Conservation (phyloP, 139 green algal genomes). For the Bryopsis sp. region DNA sequence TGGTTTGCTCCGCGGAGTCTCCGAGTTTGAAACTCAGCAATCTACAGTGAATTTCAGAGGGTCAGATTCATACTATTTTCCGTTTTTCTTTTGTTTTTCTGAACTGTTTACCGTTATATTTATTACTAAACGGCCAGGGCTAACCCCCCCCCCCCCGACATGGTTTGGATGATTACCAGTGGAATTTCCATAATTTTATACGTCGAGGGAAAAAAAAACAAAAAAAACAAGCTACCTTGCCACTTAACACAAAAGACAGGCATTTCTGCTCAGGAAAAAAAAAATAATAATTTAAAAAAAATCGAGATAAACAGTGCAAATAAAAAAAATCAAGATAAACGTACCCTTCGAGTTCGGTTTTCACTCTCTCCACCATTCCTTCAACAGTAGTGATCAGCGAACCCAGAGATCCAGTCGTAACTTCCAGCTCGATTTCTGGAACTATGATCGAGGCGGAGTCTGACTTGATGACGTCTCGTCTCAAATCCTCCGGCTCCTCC, state of each 20-base stretch:
- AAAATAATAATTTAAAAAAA: neutral
- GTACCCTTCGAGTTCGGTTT: no score
- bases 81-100: no score
- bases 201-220: no score
- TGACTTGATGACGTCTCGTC: constrained; percentile 57
- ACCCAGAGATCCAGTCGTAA: constrained; percentile 40
- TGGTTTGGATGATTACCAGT: no score
- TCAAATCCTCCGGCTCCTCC: constrained; percentile 33
- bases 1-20: constrained; percentile 10
- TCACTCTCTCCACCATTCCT: neutral
- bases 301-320: neutral
- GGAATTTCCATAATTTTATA: no score
- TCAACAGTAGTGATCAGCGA: constrained; percentile 44
- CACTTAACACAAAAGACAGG: neutral
- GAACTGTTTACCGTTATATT: no score
- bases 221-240: neutral
- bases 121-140: no score
- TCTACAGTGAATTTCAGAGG: constrained; percentile 48
- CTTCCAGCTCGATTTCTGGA: constrained; percentile 49
- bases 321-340: no score
- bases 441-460: constrained; percentile 38
- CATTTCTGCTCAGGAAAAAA: neutral
- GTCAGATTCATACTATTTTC: no score
- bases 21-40: constrained; percentile 39
- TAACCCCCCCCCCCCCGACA: no score